These are phyloP conservation scores for Chrysosporium keratinophilum DNA, from an alignment of 2,329 filamentous ascomycete species.

Conservation along the genomic window DNA sequence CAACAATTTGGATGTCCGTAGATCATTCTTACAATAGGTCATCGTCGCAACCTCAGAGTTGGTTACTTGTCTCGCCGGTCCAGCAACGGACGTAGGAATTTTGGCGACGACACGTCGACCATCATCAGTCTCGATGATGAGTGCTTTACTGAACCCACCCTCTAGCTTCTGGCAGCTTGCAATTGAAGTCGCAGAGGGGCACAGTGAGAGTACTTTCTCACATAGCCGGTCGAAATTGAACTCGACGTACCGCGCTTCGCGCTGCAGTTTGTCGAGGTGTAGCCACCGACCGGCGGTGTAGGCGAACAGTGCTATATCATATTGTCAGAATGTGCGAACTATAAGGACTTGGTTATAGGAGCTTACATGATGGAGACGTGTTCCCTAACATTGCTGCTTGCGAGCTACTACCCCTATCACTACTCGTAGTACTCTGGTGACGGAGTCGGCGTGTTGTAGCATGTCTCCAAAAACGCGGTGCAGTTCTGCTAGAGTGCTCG, in stretches of 20 bases:
- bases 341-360: not conserved
- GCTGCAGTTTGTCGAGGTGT: constrained; percentile 28
- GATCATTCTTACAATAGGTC: constrained; percentile 29
- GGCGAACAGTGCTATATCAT: constrained; percentile 16
- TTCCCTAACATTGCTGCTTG: constrained; percentile 5
- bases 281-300: constrained; percentile 34
- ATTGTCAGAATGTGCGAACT: constrained; percentile 7
- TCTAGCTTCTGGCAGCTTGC: constrained; percentile 34
- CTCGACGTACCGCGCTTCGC: constrained; percentile 27
- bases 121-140: constrained; percentile 35
- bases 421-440: constrained; percentile 4
- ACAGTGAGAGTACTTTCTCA: constrained; percentile 28
- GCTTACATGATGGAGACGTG: constrained; percentile 11
- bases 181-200: constrained; percentile 28
- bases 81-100: constrained; percentile 30
- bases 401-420: not conserved
- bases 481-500: not conserved
- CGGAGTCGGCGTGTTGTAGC: constrained; percentile 1
- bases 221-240: constrained; percentile 36
- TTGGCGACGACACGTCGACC: constrained; percentile 31
- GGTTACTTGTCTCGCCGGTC: constrained; percentile 12
- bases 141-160: constrained; percentile 38
- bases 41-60: constrained; percentile 35
- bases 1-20: not conserved
- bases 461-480: not conserved